Base-by-base conservation (phyloP, 2,329 filamentous ascomycete species). In the Alternaria gaisen region DNA sequence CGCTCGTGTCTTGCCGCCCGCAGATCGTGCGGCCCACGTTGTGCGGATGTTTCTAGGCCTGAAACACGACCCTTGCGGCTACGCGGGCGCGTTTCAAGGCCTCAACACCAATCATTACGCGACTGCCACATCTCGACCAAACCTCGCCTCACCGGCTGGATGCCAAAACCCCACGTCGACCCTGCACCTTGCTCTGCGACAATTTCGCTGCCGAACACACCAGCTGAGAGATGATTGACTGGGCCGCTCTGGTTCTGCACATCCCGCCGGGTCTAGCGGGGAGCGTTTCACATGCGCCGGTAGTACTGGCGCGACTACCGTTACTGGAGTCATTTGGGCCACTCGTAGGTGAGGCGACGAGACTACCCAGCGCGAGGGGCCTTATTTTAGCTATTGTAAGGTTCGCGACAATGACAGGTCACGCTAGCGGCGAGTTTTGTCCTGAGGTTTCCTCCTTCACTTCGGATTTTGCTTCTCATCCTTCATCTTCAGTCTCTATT, bases 61-160 rank as follows among this genome's bases (percentile, higher is more conserved):
- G 74, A 77, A 78, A 78, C 74, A 66, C 41, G 10, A 59, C 56
- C 66, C 68, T 43, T 61, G 66, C 68, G 52, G 50, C 55, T 63
- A 58, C 63, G 59, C 68, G 66, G 63, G 53, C 69, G 64, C 61
- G 73, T 70, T 71, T 64, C 61, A 71, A 68, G 64, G 69, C 36
- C 58, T 66, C 68, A 58, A 57, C 55, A 55, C 77, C 77, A 79
- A 79, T 79, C 66, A 68, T 53, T 75, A 69, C 67, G 70, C 71
- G 70, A 71, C 67, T 62, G 53, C 65, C 61, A 65, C 64, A 64
- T 63, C 54, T 64, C 64, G 53, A 63, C 67, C 71, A 74, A 69
- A 77, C 66, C 61, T 60, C 63, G 65, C 73, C 61, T 73, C 61
- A 68, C 66, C 48, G 50, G 67, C 51, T 67, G 58, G 67, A 68